Evolutionary conservation across 495 filamentous ascomycete species (phyloP).

Genomic region (Pyronema domesticum): DNA sequence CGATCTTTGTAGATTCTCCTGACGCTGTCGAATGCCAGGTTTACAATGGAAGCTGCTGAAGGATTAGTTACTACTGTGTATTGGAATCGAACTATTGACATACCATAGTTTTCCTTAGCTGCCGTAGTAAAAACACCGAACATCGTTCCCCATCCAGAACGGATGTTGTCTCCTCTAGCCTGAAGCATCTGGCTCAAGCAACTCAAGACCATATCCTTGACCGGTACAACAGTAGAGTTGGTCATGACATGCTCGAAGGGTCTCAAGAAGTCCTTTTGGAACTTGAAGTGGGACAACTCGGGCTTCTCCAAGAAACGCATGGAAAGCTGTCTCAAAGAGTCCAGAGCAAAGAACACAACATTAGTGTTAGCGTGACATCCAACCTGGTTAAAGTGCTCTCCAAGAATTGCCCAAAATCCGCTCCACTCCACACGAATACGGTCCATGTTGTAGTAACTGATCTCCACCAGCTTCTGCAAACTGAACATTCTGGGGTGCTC

Average conservation of each 20-base stretch:
- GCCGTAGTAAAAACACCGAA: slow-evolving; percentile 97
- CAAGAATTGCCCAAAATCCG: slow-evolving; percentile 87
- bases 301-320: slow-evolving; percentile 99
- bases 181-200: slow-evolving; percentile 99
- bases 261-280: slow-evolving; percentile 97
- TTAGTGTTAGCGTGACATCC: slow-evolving; percentile 88
- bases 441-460: slow-evolving; percentile 98
- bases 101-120: slow-evolving; percentile 71
- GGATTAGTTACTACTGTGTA: slow-evolving; percentile 20
- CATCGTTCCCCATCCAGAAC: slow-evolving; percentile 97
- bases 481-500: slow-evolving; percentile 91
- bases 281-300: slow-evolving; percentile 95
- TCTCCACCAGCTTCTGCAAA: slow-evolving; percentile 93
- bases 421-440: slow-evolving; percentile 96
- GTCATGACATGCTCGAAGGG: slow-evolving; percentile 95
- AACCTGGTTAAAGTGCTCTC: slow-evolving; percentile 81
- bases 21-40: slow-evolving; percentile 89
- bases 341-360: slow-evolving; percentile 91
- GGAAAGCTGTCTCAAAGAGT: slow-evolving; percentile 82
- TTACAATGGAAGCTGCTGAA: slow-evolving; percentile 68
- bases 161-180: slow-evolving; percentile 84
- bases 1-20: slow-evolving; percentile 95
- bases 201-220: slow-evolving; percentile 96
- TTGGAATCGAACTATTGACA: slow-evolving; percentile 9
- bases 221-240: slow-evolving; percentile 70